phyloP scores from a whole-genome alignment of 1,284 basidiomycete genomes.

The Leccinum subrobustum region DNA sequence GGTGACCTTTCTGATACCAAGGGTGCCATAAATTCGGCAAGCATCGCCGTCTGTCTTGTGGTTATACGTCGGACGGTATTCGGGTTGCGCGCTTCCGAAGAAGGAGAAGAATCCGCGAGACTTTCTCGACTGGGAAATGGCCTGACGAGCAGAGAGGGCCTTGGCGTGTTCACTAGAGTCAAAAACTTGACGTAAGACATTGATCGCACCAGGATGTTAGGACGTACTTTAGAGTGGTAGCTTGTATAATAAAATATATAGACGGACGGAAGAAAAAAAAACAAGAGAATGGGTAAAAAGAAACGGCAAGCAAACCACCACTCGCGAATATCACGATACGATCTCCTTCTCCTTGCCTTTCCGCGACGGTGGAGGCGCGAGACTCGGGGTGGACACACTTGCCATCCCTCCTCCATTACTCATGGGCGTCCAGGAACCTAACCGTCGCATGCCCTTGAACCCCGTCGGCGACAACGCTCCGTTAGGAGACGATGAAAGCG shows the following conservation, averaged over 20 bases:
- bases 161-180: constrained; percentile 53
- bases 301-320: background rate
- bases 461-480: constrained; percentile 33
- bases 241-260: constrained; percentile 43
- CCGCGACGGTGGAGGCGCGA: constrained; percentile 41
- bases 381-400: constrained; percentile 52
- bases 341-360: constrained; percentile 49
- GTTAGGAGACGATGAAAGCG: constrained; percentile 16
- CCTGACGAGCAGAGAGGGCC: constrained; percentile 68
- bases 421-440: constrained; percentile 46
- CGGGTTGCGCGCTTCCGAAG: constrained; percentile 42
- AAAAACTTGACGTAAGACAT: background rate
- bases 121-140: constrained; percentile 64
- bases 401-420: constrained; percentile 40
- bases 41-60: constrained; percentile 66
- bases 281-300: too few relatives aligned
- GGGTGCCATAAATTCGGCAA: constrained; percentile 84
- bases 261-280: too few relatives aligned
- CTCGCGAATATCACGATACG: constrained; percentile 11
- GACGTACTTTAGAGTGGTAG: constrained; percentile 65
- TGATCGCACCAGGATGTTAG: background rate
- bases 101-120: constrained; percentile 69
- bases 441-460: constrained; percentile 41
- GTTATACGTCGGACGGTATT: constrained; percentile 72
- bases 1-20: constrained; percentile 89